Evolutionary conservation across 257 asterid species (phyloP).

Genomic region (Capsicum chinense): DNA sequence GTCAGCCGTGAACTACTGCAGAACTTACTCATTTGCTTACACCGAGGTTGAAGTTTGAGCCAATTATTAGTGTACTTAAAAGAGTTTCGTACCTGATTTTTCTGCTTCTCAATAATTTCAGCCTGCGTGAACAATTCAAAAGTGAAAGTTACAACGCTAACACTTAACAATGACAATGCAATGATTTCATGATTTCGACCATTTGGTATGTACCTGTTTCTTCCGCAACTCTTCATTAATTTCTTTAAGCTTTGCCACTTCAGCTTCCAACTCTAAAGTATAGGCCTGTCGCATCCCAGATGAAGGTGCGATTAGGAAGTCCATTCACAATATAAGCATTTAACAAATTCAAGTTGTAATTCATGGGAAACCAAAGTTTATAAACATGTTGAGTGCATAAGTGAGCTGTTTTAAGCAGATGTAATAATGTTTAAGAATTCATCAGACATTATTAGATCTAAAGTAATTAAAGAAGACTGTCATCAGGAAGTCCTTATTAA

Average conservation of each 20-base stretch:
- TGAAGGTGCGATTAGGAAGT: constrained; percentile 1
- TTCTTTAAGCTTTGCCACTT: constrained; percentile 79
- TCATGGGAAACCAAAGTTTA: neutral
- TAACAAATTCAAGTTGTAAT: neutral
- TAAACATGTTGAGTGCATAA: neutral
- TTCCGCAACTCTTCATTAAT: constrained; percentile 70
- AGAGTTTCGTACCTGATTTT: constrained; percentile 62
- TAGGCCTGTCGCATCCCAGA: constrained; percentile 63
- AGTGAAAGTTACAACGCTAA: neutral
- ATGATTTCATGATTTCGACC: neutral
- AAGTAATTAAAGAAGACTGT: neutral
- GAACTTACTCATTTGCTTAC: neutral
- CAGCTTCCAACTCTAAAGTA: constrained; percentile 91
- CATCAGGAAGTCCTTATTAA: neutral
- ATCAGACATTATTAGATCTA: neutral
- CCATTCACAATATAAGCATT: constrained; percentile 27
- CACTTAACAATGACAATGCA: neutral
- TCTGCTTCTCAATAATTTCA: constrained; percentile 75
- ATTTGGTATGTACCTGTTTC: constrained; percentile 63
- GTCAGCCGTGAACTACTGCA: neutral
- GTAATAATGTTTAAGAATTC: neutral
- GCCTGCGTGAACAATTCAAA: constrained; percentile 50
- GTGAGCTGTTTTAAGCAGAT: neutral
- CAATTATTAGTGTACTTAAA: neutral
- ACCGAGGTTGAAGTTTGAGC: neutral